Evolutionary conservation across 2,329 filamentous ascomycete species (phyloP), one percentile per base, ranked within the genome.

Genomic region (Sporothrix pallida): DNA sequence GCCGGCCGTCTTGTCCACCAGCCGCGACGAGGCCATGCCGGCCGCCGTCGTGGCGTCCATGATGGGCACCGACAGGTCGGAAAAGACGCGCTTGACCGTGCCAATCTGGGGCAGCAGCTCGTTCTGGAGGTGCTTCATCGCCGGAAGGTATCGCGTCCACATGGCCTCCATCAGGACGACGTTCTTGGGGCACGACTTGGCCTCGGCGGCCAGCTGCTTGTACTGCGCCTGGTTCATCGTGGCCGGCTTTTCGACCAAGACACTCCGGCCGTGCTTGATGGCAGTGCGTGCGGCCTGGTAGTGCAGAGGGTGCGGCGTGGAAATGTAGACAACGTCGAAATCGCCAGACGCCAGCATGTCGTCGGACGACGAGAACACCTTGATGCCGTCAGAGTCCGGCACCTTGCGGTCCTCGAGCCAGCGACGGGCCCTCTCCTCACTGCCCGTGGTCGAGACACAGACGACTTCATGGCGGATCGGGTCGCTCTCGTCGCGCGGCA

Each of bases 211-310:
- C 31, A 63, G 31, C 60, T 63, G 20, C 23, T 17, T 26, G 60
- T 42, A 63, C 60, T 63, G 60, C 20, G 60, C 60, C 23, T 17
- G 60, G 37, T 63, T 63, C 60, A 63, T 63, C 23, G 60, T 63
- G 23, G 60, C 60, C 6, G 60, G 60, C 60, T 63, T 63, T 31
- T 63, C 60, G 3, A 63, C 60, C 1, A 63, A 26, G 13, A 63
- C 60, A n/a, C 37, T 63, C 26, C 60, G 37, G 26, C 42, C 10
- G 60, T 42, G 17, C 13, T 17, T 26, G 10, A 63, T 26, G 8
- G 60, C 60, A 3, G 60, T 42, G 13, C 20, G 60, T 7, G 60
- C 60, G 31, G 60, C 60, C 60, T 63, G 60, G 60, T 63, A 63
- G 31, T 63, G 60, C 60, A 44, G 17, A 0, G 60, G 60, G 60